Conservation (phyloP, 352 stramenopile species). For the Phytophthora pseudosyringae region DNA sequence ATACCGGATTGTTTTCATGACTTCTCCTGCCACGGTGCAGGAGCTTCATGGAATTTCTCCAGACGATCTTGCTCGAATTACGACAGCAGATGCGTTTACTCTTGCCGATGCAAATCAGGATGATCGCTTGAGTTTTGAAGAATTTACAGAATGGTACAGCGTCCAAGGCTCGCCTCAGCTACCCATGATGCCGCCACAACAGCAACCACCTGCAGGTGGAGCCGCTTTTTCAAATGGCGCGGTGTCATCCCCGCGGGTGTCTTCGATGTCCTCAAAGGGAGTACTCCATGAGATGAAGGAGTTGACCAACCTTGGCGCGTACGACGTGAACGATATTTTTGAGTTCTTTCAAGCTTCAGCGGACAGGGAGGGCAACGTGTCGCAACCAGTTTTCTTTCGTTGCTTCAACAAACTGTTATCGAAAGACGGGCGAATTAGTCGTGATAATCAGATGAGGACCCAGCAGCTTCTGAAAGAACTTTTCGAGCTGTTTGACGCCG, state of each 20-base stretch:
- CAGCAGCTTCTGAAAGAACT: conserved; percentile 70
- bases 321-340: conserved; percentile 89
- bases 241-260: conserved; percentile 16
- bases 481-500: conserved; percentile 83
- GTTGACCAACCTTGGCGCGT: conserved; percentile 80
- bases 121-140: conserved; percentile 72
- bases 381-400: conserved; percentile 74
- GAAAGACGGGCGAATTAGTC: conserved; percentile 46
- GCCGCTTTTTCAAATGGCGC: conserved; percentile 1
- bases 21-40: conserved; percentile 48
- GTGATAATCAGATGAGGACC: conserved; percentile 48
- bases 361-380: conserved; percentile 64
- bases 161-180: conserved; percentile 30
- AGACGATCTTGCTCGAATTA: conserved; percentile 76
- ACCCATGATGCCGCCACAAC: conserved; percentile 19
- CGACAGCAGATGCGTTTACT: conserved; percentile 70
- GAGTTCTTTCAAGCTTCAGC: conserved; percentile 84
- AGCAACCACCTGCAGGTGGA: conserved; percentile 2
- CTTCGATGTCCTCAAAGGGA: conserved; percentile 43
- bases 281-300: conserved; percentile 78
- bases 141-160: conserved; percentile 89
- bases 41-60: conserved; percentile 61
- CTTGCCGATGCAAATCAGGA: conserved; percentile 70
- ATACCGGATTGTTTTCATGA: conserved; percentile 84
- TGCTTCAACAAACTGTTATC: conserved; percentile 87